Evolutionary conservation across 2,329 filamentous ascomycete species (phyloP), one percentile per base, ranked within the genome.

Genomic region (Cercospora sp.): DNA sequence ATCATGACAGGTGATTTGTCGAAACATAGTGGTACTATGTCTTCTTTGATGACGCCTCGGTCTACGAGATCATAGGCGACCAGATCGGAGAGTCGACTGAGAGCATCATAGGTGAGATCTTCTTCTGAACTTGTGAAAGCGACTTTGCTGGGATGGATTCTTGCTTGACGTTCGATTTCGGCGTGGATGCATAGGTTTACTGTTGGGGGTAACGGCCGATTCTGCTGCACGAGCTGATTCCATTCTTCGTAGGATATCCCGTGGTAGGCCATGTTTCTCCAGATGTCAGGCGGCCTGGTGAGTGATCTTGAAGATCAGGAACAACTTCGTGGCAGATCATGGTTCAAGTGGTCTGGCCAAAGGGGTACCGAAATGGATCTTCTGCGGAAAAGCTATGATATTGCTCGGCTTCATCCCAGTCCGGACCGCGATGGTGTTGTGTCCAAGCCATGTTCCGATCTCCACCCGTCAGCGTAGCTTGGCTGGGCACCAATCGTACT

Each of bases 1-100:
- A 78, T 69, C 0, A 76, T 75, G 63, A 76, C 79, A 5, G 65
- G 62, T 42, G 77, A 79, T 71, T 81, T 81, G 57, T 80, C 79
- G 57, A 81, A 80, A 63, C 79, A 79, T 3, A 78, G 75, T 36
- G 59, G 59, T 18, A 61, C 59, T 31, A 61, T 28, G 23, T 42
- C 59, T 45, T 61, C 59, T 23, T 23, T 31, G 4, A 33, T 30
- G 55, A 59, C n/a, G 55, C 55, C 55, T 18, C 55, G 55, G n/a
- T 59, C 55, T 6, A 59, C 55, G 20, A 59, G 55, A 59, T 59
- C 55, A 31, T 33, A 20, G 28, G 55, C 55, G n/a, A 59, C 55
- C 12, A 59, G 55, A 28, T 59, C 55, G 8, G 55, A 59, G n/a
- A 59, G 55, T 23, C 55, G 55, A 36, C 31, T 33, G 30, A 59